Evolutionary conservation across 1,284 basidiomycete genomes (phyloP), one percentile per base, ranked within the genome.

Genomic region (Puccinia novopanici): DNA sequence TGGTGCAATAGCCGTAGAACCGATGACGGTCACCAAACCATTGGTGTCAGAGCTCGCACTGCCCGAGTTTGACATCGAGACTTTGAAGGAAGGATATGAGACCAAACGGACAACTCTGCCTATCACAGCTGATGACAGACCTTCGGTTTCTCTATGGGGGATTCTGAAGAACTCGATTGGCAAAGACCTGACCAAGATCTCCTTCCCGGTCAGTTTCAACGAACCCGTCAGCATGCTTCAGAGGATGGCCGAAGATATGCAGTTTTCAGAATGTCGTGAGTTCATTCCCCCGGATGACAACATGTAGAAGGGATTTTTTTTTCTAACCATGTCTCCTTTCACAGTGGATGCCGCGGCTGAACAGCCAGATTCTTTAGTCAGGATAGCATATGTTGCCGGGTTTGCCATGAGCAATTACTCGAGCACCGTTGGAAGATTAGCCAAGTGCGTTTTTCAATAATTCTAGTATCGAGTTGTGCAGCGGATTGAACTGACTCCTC

Each of bases 351-450:
- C 91, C 3, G 96, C 96, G 13, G 90, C 90, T 1, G 87, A 88
- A 72, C 92, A 96, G 84, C 85, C 86, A 50, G 93, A 97, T 84
- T 90, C 93, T 6, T 89, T 92, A 68, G 90, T 91, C 80, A 90
- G 96, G 9, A 91, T 98, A 80, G 95, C 94, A 0, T 99, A 92
- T 84, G 94, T 99, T 3, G 94, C 93, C 15, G 96, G 94, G 0
- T 99, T 98, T 86, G 96, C 95, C 1, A 97, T 97, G 93, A 94
- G 92, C 57, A 98, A 98, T 87, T 98, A 99, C 87, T 94, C 93
- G 15, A 95, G 93, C 40, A 98, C 96, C 0, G 94, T 97, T 83
- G 86, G 85, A 3, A 83, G 85, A 45, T 82, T 86, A 65, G 85
- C 85, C 61, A 85, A 85, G 75, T 75, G 30, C 30, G 61, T 81